Percentiles rank a stretch among this genome's conserved stretches.
phyloP scores from a whole-genome alignment of 148 eudicot species.

The Hydrangea macrophylla region DNA sequence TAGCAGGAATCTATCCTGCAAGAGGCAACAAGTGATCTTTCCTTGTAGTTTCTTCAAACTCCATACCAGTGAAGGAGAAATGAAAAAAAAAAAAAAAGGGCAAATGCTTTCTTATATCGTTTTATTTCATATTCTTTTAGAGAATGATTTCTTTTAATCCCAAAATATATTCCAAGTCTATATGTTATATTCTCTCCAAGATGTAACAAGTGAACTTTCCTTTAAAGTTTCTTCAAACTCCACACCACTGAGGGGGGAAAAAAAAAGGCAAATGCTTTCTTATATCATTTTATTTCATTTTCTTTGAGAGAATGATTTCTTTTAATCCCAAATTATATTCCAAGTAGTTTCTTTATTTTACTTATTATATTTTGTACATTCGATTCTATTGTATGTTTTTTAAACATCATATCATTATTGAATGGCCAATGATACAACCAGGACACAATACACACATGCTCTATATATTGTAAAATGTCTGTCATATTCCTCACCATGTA shows the following conservation, averaged over 20 bases:
- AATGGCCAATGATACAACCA: not conserved
- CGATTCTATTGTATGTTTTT: not conserved
- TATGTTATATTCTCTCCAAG: too few relatives aligned
- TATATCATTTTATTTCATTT: too few relatives aligned
- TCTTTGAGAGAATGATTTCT: not conserved
- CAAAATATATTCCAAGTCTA: too few relatives aligned
- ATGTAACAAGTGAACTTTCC: not conserved
- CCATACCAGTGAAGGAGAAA: too few relatives aligned
- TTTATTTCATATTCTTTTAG: too few relatives aligned
- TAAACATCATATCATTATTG: not conserved
- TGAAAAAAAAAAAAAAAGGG: too few relatives aligned
- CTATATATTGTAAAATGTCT: not conserved
- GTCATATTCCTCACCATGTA: too few relatives aligned
- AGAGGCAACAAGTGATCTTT: too few relatives aligned
- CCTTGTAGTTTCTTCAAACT: too few relatives aligned
- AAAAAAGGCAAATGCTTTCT: not conserved
- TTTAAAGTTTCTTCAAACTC: not conserved
- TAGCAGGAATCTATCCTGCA: too few relatives aligned
- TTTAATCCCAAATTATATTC: not conserved
- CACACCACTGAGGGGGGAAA: not conserved
- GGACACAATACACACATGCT: not conserved
- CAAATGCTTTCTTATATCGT: too few relatives aligned
- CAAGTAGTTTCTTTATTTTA: not conserved
- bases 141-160: too few relatives aligned
- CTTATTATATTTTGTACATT: not conserved